Base-by-base conservation (phyloP, 2,329 filamentous ascomycete species). In the Zymoseptoria crescenta region DNA sequence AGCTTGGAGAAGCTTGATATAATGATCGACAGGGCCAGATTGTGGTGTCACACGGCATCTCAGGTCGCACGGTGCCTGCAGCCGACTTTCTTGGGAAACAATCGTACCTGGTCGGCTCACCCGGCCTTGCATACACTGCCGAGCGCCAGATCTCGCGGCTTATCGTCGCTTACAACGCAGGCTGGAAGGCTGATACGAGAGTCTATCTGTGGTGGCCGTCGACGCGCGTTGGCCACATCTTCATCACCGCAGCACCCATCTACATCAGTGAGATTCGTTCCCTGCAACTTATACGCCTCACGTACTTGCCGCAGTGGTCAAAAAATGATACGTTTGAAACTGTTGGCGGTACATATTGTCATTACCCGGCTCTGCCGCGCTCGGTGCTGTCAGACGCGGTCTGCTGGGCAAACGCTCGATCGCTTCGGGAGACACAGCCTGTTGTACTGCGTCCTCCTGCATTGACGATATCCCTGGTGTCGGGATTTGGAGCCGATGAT, bases 21-120 rank as follows among this genome's bases (percentile, higher is more conserved):
- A 48, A 57, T 24, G 51, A 57, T 57, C 54, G 55, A 41, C 52
- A 30, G 13, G 16, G 50, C 59, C 48, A 35, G 55, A 49, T 41
- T 20, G 8, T 24, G 24, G 45, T 16, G 53, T 52, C 45, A 21
- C 57, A 59, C 58, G 10, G 20, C 58, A 50, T 35, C 49, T 56
- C 45, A 50, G 50, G 60, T 60, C 30, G 41, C 58, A 60, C 60
- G 52, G 54, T 58, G 57, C 56, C 58, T 60, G 60, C 57, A 62
- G 54, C 21, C 45, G 45, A 29, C 51, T 53, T 29, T 55, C 53
- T 52, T 41, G 51, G 52, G 20, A 20, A 9, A 21, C 2, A 21
- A 9, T 21, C 13, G 20, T 51, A 24, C 49, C 49, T 21, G 49
- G 49, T 51, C 8, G 21, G 52, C 35, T 48, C 49, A 49, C 49